Percentiles rank a stretch among this genome's conserved stretches.
Evolutionary conservation across 805 yeast genomes (phyloP).

Genomic region (Ascoidea asiatica): DNA sequence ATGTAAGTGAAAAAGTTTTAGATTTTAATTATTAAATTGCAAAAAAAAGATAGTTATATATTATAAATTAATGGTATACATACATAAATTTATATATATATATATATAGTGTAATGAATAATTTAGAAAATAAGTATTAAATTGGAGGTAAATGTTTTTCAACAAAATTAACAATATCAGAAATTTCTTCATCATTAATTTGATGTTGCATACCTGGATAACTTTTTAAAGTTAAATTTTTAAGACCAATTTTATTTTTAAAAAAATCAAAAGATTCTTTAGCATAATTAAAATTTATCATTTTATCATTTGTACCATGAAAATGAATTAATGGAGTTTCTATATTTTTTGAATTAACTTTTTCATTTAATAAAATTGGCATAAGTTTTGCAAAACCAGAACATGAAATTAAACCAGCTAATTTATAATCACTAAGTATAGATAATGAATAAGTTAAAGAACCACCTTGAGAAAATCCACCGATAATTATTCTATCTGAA

Average conservation of each 20-base stretch:
- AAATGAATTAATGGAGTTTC: slow-evolving; percentile 76
- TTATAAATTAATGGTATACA: neutral
- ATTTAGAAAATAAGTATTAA: neutral
- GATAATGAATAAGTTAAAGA: slow-evolving; percentile 58
- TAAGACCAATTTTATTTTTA: slow-evolving; percentile 21
- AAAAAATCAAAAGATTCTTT: slow-evolving; percentile 19
- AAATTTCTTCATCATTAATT: slow-evolving; percentile 25
- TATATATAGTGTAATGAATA: neutral
- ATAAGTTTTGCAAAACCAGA: slow-evolving; percentile 57
- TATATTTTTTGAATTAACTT: slow-evolving; percentile 27
- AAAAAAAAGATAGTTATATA: too few species aligned
- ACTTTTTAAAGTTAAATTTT: slow-evolving; percentile 19
- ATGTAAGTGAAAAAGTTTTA: neutral
- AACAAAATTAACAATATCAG: slow-evolving; percentile 22
- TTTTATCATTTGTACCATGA: slow-evolving; percentile 72
- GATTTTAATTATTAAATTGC: too few species aligned
- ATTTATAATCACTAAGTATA: slow-evolving; percentile 37
- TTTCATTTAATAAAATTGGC: slow-evolving; percentile 14
- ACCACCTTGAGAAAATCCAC: slow-evolving; percentile 95
- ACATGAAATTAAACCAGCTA: slow-evolving; percentile 68
- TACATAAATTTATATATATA: slow-evolving; percentile 1
- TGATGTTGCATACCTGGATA: slow-evolving; percentile 18
- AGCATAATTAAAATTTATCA: slow-evolving; percentile 34
- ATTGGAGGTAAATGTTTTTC: slow-evolving; percentile 10
- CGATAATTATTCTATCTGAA: slow-evolving; percentile 63